Percentiles rank a stretch among this genome's conserved stretches.
Conservation (phyloP, 2,329 filamentous ascomycete species). For the Talaromyces sp. region DNA sequence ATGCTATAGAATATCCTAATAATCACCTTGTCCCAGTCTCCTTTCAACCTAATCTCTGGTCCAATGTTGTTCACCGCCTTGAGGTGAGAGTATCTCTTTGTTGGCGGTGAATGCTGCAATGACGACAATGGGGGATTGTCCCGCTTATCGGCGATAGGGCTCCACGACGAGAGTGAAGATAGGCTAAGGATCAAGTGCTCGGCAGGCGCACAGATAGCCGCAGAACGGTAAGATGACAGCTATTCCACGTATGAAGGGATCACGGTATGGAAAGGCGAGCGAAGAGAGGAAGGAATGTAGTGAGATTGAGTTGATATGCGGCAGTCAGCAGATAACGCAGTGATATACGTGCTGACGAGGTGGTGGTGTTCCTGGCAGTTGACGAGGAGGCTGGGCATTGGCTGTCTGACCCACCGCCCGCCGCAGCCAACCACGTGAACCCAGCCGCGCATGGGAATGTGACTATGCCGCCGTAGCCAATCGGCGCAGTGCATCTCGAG, state of each 20-base stretch:
- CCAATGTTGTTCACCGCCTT: neutral
- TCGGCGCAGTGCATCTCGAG: neutral
- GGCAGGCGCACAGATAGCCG: neutral
- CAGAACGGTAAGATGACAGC: neutral
- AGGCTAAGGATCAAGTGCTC: neutral
- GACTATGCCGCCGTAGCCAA: constrained; percentile 1
- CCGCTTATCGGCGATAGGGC: constrained; percentile 14
- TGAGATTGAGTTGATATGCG: neutral
- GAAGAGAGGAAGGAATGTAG: constrained; percentile 21
- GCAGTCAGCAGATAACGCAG: neutral
- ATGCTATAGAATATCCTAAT: neutral
- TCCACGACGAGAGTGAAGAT: neutral
- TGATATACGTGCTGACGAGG: neutral
- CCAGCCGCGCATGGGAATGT: constrained; percentile 25
- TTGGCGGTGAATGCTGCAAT: neutral
- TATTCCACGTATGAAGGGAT: neutral
- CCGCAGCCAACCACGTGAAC: constrained; percentile 25
- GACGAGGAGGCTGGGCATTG: constrained; percentile 18
- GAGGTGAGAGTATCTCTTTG: neutral
- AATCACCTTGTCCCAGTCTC: neutral
- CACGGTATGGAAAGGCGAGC: constrained; percentile 16
- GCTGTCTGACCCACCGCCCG: constrained; percentile 22
- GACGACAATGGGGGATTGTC: constrained; percentile 6
- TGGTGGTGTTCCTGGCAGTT: constrained; percentile 17
- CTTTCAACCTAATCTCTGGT: neutral